Evolutionary conservation across 352 stramenopile genomes (phyloP).

Genomic region (Thraustotheca clavata): DNA sequence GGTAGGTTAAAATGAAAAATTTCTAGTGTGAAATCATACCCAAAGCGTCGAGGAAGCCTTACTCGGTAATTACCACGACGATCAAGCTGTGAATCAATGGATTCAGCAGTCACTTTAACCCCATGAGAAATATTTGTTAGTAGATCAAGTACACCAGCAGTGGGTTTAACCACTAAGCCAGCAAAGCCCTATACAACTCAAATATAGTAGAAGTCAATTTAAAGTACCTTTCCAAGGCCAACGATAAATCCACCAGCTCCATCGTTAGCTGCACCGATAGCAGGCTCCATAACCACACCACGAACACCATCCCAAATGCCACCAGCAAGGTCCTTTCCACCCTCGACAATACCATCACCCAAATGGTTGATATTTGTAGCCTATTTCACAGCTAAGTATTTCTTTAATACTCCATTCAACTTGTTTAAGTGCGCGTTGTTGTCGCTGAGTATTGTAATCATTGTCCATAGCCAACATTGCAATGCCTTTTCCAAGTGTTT

Average conservation of each 20-base stretch:
- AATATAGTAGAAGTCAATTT: background rate
- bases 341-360: constrained; percentile 71
- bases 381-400: background rate
- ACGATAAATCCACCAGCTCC: constrained; percentile 74
- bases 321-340: constrained; percentile 63
- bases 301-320: constrained; percentile 79
- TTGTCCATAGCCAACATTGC: constrained; percentile 81
- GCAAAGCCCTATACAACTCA: constrained; percentile 34
- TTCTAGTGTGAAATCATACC: constrained; percentile 40
- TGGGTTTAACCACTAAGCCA: constrained; percentile 76
- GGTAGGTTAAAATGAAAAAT: no score
- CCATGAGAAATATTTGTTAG: constrained; percentile 71
- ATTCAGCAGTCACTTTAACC: constrained; percentile 73
- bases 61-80: constrained; percentile 46
- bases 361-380: constrained; percentile 64
- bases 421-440: constrained; percentile 63
- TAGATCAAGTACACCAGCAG: constrained; percentile 70
- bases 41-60: constrained; percentile 60
- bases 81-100: constrained; percentile 51
- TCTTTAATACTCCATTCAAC: constrained; percentile 22
- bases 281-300: constrained; percentile 63
- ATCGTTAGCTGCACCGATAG: constrained; percentile 64
- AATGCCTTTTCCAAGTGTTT: constrained; percentile 82
- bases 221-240: constrained; percentile 52
- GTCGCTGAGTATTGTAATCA: constrained; percentile 76